Base-by-base conservation (phyloP, 140 eudicot species). In the Stevia rebaudiana region DNA sequence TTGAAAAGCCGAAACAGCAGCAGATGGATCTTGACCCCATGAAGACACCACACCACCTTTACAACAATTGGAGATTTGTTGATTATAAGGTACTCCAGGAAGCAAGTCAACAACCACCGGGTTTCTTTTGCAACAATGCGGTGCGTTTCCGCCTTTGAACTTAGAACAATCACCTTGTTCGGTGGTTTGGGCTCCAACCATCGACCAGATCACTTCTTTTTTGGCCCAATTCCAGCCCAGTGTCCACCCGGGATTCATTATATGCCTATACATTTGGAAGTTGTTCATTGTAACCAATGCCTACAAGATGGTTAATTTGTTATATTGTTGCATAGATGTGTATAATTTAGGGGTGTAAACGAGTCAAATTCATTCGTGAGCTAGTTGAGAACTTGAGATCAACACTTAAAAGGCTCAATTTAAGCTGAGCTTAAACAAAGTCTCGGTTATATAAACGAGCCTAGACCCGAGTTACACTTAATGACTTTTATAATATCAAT, bases 161-260 rank as follows among this genome's bases (percentile, higher is more conserved):
- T 82, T 87, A 5, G 97, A 90, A 58, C 97, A 90, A 41, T 90
- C 95, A 1, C 97, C 97, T 67, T 90, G 97, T 63, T 90, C 95
- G 0, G 97, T 87, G 3, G 97, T 68, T 76, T 90, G 95, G 56
- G 95, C 95, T 30, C 95, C 97, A 1, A 84, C 86, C 86, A 90
- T 87, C 12, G 95, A 75, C 97, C 95, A 86, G 8, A 90, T 90
- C 70, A 90, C 95, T 61, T 90, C 97, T 68, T 87, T 87, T 44
- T 84, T 90, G 5, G 97, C 88, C 97, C 97, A 90, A 24, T 79
- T 70, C 97, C 97, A 90, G 15, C 86, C 84, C 21, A 90, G 30
- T 42, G 87, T 82, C 97, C 97, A 90, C 0, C 97, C 97, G 0
- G 97, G 97, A 59, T 33, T 78, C 86, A 79, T 81, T 28, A 90